phyloP scores from a whole-genome alignment of 495 filamentous ascomycete species.

The Copromyces sp. region DNA sequence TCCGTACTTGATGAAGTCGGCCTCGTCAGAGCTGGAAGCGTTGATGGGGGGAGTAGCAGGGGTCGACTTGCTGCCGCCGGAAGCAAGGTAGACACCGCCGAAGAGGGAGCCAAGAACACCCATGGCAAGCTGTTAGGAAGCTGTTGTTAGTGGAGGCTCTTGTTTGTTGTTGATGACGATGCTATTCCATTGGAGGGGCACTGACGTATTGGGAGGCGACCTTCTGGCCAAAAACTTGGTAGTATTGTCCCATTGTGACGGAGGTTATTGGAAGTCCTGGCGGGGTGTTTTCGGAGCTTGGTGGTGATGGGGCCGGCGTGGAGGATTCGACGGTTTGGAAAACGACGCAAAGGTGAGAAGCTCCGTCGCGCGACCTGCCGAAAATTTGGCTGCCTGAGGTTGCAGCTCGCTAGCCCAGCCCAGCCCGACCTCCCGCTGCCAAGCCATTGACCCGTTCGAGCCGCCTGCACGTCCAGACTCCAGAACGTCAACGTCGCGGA shows the following conservation, averaged over 20 bases:
- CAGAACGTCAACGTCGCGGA: background rate
- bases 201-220: conserved; percentile 90
- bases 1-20: conserved; percentile 93
- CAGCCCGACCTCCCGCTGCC: background rate
- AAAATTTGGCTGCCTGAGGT: background rate
- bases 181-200: conserved; percentile 17
- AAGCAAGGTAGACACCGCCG: conserved; percentile 42
- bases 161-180: background rate
- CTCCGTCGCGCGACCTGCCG: conserved; percentile 2
- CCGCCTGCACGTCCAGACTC: background rate
- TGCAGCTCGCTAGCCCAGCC: background rate
- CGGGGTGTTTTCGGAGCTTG: conserved; percentile 8
- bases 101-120: conserved; percentile 60
- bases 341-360: conserved; percentile 17
- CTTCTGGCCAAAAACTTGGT: conserved; percentile 79
- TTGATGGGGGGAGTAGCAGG: conserved; percentile 68
- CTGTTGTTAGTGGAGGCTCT: background rate
- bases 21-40: conserved; percentile 83
- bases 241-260: conserved; percentile 76
- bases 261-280: conserved; percentile 19
- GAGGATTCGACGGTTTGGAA: conserved; percentile 14
- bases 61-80: conserved; percentile 55
- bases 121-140: conserved; percentile 66
- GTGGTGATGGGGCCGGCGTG: conserved; percentile 16
- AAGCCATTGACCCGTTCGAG: background rate